Percentiles rank a stretch among this genome's conserved stretches.
Conservation (phyloP, 306 rosid species). For the Quercus robur region DNA sequence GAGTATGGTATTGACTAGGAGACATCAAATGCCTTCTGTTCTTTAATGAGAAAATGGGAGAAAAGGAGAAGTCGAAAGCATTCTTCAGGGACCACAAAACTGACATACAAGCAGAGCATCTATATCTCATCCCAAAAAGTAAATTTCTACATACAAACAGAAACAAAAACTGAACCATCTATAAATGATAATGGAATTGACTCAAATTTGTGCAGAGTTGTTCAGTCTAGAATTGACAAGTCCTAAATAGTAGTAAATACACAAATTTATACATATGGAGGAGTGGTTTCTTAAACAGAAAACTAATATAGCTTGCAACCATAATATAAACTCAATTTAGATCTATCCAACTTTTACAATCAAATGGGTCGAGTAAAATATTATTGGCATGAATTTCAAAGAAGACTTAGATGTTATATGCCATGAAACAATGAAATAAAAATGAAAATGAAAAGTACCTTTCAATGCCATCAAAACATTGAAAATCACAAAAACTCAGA, state of each 20-base stretch:
- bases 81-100: constrained; percentile 1
- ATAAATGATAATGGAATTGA: constrained; percentile 2
- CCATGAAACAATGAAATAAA: not conserved
- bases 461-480: constrained; percentile 9
- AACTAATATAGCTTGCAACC: not conserved
- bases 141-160: not conserved
- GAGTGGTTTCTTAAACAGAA: constrained; percentile 12
- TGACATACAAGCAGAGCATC: not conserved
- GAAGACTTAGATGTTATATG: constrained; percentile 5
- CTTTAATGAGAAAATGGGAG: constrained; percentile 12
- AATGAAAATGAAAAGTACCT: not conserved
- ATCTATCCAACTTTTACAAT: constrained; percentile 29
- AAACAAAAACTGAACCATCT: constrained; percentile 5
- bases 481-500: constrained; percentile 7
- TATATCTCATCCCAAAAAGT: not conserved
- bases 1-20: constrained; percentile 17
- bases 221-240: constrained; percentile 13
- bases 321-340: constrained; percentile 24
- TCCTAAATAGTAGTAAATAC: not conserved
- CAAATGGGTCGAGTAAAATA: not conserved
- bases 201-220: constrained; percentile 11
- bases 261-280: constrained; percentile 4
- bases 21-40: constrained; percentile 23
- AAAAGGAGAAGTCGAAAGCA: not conserved
- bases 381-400: not conserved